Evolutionary conservation across 768 basidiomycete species (phyloP), one percentile per base, ranked within the genome.

Genomic region (Chalciporus chontae): DNA sequence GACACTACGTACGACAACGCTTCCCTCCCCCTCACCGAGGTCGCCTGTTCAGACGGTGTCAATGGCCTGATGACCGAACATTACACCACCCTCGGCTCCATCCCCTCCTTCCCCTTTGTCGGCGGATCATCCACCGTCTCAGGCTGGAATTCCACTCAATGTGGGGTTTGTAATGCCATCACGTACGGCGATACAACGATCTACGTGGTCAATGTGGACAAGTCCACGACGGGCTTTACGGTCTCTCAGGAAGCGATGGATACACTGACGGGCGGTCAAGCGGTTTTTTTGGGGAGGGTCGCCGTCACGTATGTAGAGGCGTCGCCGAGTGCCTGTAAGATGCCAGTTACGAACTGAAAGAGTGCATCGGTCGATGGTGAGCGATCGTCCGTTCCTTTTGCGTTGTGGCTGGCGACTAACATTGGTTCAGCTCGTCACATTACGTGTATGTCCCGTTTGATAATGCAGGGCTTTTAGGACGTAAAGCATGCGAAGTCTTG

Each of bases 121-220:
- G 70, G 74, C 23, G 74, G 57, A 1, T 54, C 44, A 4, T 48
- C 48, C 27, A 61, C 60, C 31, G 56, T 70, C 19, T 15, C 41
- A 11, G 57, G 60, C 0, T 66, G 26, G 34, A 42, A 61, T 53
- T 64, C 64, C 1, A 0, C 65, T 0, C 36, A 48, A 14, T 71
- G 69, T 24, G 69, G 69, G 9, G 10, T 55, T 3, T 70, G 69
- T 48, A 71, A 71, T 40, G 48, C 54, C 3, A 53, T 71, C 32
- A 64, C 60, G 8, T 70, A 58, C 43, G 48, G 42, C 0, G 37
- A 1, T 18, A 73, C 48, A 38, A 77, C 64, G 43, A 68, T 85
- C 61, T 73, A 75, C 43, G 63, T 85, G 13, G 54, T 79, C 8
- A 85, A 77, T 2, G 72, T 86, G 36, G 85, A 87, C 54, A 64